These are phyloP conservation scores for Phellinidium pouzarii DNA, from an alignment of 1,284 basidiomycete species.

Conservation along the genomic window DNA sequence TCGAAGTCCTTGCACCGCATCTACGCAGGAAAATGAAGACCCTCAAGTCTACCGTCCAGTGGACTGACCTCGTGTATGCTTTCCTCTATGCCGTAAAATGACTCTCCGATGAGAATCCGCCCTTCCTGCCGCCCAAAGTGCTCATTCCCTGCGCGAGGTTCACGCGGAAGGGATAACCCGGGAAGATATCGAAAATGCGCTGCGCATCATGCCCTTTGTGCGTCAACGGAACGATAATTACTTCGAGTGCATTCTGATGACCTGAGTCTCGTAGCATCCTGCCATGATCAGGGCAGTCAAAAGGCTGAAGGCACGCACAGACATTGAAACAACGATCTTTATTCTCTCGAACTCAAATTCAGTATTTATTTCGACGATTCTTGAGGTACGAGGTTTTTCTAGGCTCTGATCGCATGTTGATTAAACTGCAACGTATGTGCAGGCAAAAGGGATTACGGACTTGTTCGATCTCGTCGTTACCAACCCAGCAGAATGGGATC, in stretches of 20 bases:
- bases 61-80: slow-evolving; percentile 91
- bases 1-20: slow-evolving; percentile 85
- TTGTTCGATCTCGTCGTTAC: slow-evolving; percentile 87
- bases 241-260: background rate
- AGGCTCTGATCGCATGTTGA: background rate
- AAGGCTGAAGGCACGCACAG: slow-evolving; percentile 56
- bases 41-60: slow-evolving; percentile 66
- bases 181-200: slow-evolving; percentile 71
- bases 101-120: background rate
- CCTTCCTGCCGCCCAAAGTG: slow-evolving; percentile 37
- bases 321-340: slow-evolving; percentile 74
- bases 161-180: slow-evolving; percentile 62
- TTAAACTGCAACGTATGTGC: slow-evolving; percentile 7
- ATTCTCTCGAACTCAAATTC: slow-evolving; percentile 93
- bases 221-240: slow-evolving; percentile 29
- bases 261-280: slow-evolving; percentile 63
- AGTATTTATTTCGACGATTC: slow-evolving; percentile 87
- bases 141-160: slow-evolving; percentile 68
- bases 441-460: slow-evolving; percentile 69
- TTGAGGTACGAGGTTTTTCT: slow-evolving; percentile 47
- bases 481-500: slow-evolving; percentile 84
- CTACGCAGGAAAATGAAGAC: slow-evolving; percentile 80
- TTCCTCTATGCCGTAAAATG: background rate
- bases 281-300: slow-evolving; percentile 90
- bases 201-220: slow-evolving; percentile 84